These are phyloP conservation scores for Emericellopsis cladophorae DNA, from an alignment of 2,329 filamentous ascomycete species.

Conservation along the genomic window DNA sequence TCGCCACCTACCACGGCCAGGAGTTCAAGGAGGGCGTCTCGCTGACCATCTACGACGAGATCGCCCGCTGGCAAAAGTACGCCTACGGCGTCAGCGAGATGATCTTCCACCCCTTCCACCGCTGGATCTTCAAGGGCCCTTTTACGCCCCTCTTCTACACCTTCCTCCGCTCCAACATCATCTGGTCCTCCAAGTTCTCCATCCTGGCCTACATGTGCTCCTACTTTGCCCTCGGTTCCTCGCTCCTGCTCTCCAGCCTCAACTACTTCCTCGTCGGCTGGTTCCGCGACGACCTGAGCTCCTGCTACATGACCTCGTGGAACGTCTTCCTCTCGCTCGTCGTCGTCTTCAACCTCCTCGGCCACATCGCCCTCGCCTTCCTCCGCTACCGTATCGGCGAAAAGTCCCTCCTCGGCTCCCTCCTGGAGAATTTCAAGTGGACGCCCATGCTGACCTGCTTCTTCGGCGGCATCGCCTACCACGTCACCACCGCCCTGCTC, in stretches of 20 bases:
- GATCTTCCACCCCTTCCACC: slow-evolving; percentile 52
- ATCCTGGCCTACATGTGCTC: slow-evolving; percentile 61
- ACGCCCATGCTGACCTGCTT: slow-evolving; percentile 37
- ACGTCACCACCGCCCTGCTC: slow-evolving; percentile 26
- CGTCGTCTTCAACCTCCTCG: slow-evolving; percentile 50
- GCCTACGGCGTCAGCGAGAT: slow-evolving; percentile 61
- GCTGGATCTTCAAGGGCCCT: slow-evolving; percentile 49
- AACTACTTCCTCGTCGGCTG: slow-evolving; percentile 65
- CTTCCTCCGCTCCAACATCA: slow-evolving; percentile 49
- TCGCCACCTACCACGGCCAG: slow-evolving; percentile 55
- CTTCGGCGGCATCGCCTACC: slow-evolving; percentile 28
- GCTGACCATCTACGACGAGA: slow-evolving; percentile 59
- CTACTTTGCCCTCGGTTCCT: slow-evolving; percentile 58
- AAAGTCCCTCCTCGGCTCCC: slow-evolving; percentile 28
- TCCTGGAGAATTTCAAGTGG: slow-evolving; percentile 43
- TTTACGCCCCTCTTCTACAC: slow-evolving; percentile 52
- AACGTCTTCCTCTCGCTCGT: slow-evolving; percentile 50
- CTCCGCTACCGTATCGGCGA: slow-evolving; percentile 50
- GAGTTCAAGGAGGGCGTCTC: slow-evolving; percentile 66
- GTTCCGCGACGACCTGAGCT: slow-evolving; percentile 54
- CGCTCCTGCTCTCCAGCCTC: slow-evolving; percentile 51
- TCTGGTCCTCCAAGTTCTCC: slow-evolving; percentile 54
- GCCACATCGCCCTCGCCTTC: slow-evolving; percentile 47
- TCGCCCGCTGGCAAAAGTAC: slow-evolving; percentile 63
- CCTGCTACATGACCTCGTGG: slow-evolving; percentile 57